Conservation (phyloP, 2,329 filamentous ascomycete species). For the Fusarium bulbicola region DNA sequence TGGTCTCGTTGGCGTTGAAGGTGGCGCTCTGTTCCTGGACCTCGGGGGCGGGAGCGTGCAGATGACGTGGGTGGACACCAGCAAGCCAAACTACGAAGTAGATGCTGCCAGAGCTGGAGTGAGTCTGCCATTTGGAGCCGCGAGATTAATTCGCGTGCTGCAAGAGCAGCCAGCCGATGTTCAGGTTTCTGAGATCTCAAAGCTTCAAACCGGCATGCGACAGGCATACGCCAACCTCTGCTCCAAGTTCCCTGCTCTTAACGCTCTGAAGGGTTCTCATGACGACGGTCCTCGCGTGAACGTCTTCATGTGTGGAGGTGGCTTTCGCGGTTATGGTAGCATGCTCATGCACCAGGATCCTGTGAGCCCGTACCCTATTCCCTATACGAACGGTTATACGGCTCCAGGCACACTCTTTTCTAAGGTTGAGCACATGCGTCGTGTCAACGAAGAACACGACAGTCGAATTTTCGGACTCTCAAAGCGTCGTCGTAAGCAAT, state of each 20-base stretch:
- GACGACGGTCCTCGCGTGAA: slow-evolving; percentile 60
- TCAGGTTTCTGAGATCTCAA: slow-evolving; percentile 58
- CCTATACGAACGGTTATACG: slow-evolving; percentile 82
- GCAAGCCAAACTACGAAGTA: slow-evolving; percentile 56
- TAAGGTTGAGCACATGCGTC: slow-evolving; percentile 60
- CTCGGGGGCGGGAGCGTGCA: slow-evolving; percentile 78
- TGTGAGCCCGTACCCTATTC: slow-evolving; percentile 82
- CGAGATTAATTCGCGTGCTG: slow-evolving; percentile 62
- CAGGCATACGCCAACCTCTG: slow-evolving; percentile 67
- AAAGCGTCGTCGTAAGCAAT: slow-evolving; percentile 79
- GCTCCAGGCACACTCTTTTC: slow-evolving; percentile 70
- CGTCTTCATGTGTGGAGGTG: slow-evolving; percentile 88
- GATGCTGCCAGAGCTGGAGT: slow-evolving; percentile 63
- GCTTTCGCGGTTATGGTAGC: slow-evolving; percentile 90
- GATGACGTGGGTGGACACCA: slow-evolving; percentile 70
- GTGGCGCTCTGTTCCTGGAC: slow-evolving; percentile 82
- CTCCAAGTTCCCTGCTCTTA: slow-evolving; percentile 60
- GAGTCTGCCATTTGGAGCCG: slow-evolving; percentile 70
- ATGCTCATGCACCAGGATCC: slow-evolving; percentile 82
- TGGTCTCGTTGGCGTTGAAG: slow-evolving; percentile 69
- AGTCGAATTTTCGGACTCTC: slow-evolving; percentile 80
- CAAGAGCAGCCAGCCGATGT: slow-evolving; percentile 50
- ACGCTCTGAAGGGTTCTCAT: slow-evolving; percentile 49
- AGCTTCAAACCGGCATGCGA: slow-evolving; percentile 67
- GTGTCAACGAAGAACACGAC: slow-evolving; percentile 58